These are phyloP conservation scores for Cadophora sp. DNA, from an alignment of 2,329 filamentous ascomycete genomes.

Conservation along the genomic window DNA sequence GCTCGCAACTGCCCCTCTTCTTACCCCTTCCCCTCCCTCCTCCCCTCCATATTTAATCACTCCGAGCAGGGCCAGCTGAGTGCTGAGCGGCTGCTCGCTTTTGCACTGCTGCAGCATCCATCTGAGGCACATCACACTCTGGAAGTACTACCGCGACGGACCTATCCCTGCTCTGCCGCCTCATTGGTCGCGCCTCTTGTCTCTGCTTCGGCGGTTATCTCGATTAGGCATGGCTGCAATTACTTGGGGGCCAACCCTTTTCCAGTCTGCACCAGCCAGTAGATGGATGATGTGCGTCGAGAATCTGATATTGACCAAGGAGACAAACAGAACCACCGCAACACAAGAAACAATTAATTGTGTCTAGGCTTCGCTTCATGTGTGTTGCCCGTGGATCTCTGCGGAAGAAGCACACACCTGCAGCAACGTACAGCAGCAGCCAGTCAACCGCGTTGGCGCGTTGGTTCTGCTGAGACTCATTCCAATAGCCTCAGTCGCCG, in stretches of 20 bases:
- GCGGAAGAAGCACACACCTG: slow-evolving; percentile 13
- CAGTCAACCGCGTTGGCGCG: slow-evolving; percentile 30
- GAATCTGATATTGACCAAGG: slow-evolving; percentile 18
- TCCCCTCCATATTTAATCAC: slow-evolving; percentile 1
- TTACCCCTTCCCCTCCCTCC: slow-evolving; percentile 3
- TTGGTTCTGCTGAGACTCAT: slow-evolving; percentile 28
- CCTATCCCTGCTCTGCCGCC: slow-evolving; percentile 35
- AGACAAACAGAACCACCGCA: slow-evolving; percentile 5
- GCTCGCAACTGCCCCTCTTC: slow-evolving; percentile 18
- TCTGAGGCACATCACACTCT: slow-evolving; percentile 41
- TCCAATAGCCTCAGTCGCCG: slow-evolving; percentile 16
- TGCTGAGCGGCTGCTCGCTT: slow-evolving; percentile 41
- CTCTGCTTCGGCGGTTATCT: slow-evolving; percentile 43
- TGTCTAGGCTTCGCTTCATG: slow-evolving; percentile 21
- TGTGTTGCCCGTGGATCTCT: slow-evolving; percentile 15
- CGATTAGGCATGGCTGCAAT: slow-evolving; percentile 42
- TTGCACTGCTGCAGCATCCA: slow-evolving; percentile 36
- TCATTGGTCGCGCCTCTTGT: slow-evolving; percentile 39
- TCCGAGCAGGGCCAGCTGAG: slow-evolving; percentile 33
- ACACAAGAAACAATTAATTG: slow-evolving; percentile 21
- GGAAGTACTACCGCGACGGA: slow-evolving; percentile 37
- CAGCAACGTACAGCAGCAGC: slow-evolving; percentile 20
- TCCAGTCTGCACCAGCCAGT: slow-evolving; percentile 18
- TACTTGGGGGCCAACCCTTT: slow-evolving; percentile 27
- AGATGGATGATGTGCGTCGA: not conserved